Base-by-base conservation (phyloP, 164 flowering plant genomes). In the Umbilicus rupestris region DNA sequence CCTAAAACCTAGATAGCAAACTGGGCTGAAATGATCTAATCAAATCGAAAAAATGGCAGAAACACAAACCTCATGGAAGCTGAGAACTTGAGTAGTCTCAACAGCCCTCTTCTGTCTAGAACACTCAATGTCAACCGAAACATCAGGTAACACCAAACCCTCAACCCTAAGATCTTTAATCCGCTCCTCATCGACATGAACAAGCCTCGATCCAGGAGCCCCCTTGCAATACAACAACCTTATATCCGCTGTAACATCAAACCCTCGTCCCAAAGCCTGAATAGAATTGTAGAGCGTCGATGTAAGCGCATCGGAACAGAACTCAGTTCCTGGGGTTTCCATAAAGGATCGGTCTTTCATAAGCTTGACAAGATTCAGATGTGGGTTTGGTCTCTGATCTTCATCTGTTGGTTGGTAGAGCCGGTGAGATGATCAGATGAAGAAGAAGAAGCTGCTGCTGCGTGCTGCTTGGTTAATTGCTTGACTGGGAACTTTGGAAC, bases 171-270 rank as follows among this genome's bases (percentile, higher is more conserved):
- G 83, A 82, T 91, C 88, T 69, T 72, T 75, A 0, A 75, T 75
- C 11, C 73, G 73, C 3, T 73, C 79, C 19, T 89, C 96, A 63
- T 87, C 87, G 52, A 94, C 30, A 14, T 71, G 76, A 69, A 94
- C 83, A 35, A 89, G 76, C 44, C 93, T 81, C 30, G 93, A 83
- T 67, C 91, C 93, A 73, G 93, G 81, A 17, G 86, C 73, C 7
- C 98, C 97, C 52, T 94, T 94, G 73, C 98, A 94, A 73, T 94
- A 94, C n/a, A 94, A 78, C 37, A 94, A 83, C 68, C 98, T 74
- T 44, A 83, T 84, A 75, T 94, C 98, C 5, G 91, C 84, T 0
- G 91, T 91, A 33, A 89, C 96, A 80, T 94, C 98, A 73, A 94
- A 91, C 19, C 98, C 98, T 46, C 98, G 77, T 20, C 98, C 98